Percentiles rank a stretch among this genome's conserved stretches.
These are phyloP conservation scores for Blastobotrys arbuscula DNA, from an alignment of 1,139 yeast species.

Conservation along the genomic window DNA sequence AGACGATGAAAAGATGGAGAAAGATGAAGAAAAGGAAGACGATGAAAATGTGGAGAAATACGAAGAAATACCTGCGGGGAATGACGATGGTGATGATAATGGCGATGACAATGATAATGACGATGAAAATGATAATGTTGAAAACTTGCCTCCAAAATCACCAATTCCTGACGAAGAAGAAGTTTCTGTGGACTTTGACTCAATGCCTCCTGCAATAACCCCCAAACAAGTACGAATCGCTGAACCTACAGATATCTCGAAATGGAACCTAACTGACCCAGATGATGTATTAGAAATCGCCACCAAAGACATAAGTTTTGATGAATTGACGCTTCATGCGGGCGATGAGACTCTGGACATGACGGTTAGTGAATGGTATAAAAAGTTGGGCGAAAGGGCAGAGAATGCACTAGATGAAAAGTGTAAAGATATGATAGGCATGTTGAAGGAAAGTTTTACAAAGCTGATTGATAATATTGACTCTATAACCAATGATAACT, in stretches of 20 bases:
- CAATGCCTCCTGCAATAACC: slow-evolving; percentile 6
- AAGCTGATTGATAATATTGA: slow-evolving; percentile 25
- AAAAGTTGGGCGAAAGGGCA: slow-evolving; percentile 36
- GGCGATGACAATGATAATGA: not conserved
- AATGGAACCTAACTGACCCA: slow-evolving; percentile 19
- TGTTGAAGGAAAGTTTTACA: slow-evolving; percentile 26
- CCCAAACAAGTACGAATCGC: slow-evolving; percentile 14
- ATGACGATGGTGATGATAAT: not conserved
- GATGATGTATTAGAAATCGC: slow-evolving; percentile 10
- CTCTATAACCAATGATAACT: slow-evolving; percentile 13
- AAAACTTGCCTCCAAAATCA: not conserved
- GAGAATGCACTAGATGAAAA: slow-evolving; percentile 30
- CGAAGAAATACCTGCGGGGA: not conserved
- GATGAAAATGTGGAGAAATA: not conserved
- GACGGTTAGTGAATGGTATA: slow-evolving; percentile 69
- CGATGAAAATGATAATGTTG: not conserved
- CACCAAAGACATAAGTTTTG: not conserved
- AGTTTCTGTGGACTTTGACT: not conserved
- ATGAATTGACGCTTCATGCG: not conserved
- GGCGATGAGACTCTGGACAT: slow-evolving; percentile 34
- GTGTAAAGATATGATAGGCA: slow-evolving; percentile 32
- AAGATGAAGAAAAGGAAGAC: not conserved
- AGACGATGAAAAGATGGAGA: not conserved
- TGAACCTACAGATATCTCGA: slow-evolving; percentile 3
- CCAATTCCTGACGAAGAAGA: not conserved